Conservation (phyloP, 768 basidiomycete species). For the Coprinopsis sp. region DNA sequence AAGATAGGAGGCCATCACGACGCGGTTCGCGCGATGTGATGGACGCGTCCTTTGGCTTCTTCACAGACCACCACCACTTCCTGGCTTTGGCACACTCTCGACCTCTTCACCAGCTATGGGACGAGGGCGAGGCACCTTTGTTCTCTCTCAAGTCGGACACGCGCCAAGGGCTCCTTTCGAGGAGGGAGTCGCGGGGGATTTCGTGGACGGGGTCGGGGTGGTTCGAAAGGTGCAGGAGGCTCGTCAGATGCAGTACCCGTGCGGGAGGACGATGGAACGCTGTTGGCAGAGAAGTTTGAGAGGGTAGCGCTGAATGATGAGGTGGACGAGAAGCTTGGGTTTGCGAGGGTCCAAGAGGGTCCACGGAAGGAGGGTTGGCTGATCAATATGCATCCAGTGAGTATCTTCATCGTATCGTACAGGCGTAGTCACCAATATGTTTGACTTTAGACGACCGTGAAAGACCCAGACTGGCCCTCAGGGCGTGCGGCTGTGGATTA, state of each 20-base stretch:
- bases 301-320: slow-evolving; percentile 72
- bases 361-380: slow-evolving; percentile 83
- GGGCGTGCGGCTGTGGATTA: slow-evolving; percentile 92
- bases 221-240: slow-evolving; percentile 31
- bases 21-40: slow-evolving; percentile 6
- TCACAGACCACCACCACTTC: too few species aligned
- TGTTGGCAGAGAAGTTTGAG: slow-evolving; percentile 83
- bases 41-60: slow-evolving; percentile 2
- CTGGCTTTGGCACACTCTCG: slow-evolving; percentile 9
- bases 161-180: slow-evolving; percentile 35
- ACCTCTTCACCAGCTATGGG: slow-evolving; percentile 28
- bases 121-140: slow-evolving; percentile 53
- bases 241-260: slow-evolving; percentile 47
- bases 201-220: slow-evolving; percentile 55
- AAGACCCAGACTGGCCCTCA: slow-evolving; percentile 77
- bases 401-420: slow-evolving; percentile 24
- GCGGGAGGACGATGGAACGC: slow-evolving; percentile 88
- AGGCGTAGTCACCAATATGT: background rate
- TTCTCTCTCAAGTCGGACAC: slow-evolving; percentile 45
- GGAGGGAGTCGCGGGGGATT: slow-evolving; percentile 45
- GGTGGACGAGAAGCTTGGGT: slow-evolving; percentile 92
- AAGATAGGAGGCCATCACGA: too few species aligned
- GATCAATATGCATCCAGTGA: slow-evolving; percentile 96
- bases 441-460: slow-evolving; percentile 72
- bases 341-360: slow-evolving; percentile 77